Evolutionary conservation across 1,284 basidiomycete species (phyloP), one percentile per base, ranked within the genome.

Genomic region (Trametes sp.): DNA sequence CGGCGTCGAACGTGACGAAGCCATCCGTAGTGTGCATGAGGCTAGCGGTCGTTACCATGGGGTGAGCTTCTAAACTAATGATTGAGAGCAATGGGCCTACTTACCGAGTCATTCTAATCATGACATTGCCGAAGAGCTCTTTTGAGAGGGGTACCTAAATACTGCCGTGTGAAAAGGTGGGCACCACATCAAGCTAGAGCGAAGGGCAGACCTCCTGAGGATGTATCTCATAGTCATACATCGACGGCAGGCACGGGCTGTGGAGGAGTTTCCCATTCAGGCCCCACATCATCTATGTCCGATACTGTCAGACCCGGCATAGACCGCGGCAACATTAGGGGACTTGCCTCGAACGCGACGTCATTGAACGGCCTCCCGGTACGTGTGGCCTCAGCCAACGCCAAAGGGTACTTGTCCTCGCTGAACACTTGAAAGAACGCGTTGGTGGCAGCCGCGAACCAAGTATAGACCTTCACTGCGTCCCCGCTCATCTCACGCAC

Each of bases 161-260:
- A 7, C 10, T 19, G 4, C 13, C 7, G 1, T 9, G 23, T 53
- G 6, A 38, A 11, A 1, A 36, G 23, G 0, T 26, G 23, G 8
- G 3, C 5, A 23, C 24, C 11, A 14, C 13, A 46, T 8, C 2
- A 11, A 38, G n/a, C n/a, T n/a, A n/a, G n/a, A n/a, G 19, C 24
- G 41, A 6, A 7, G 26, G 7, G 53, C 67, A 2, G 57, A 57
- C 56, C 46, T 28, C 54, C 58, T 73, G 70, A 6, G 71, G 69
- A 21, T 66, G 42, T 8, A 53, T 38, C 49, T 72, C 71, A 26
- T 70, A 64, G 38, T 72, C 67, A 48, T 71, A 66, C 57, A 70
- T 69, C 1, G 65, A 46, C 9, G 69, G 68, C 16, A 68, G 23
- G 19, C 64, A 69, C 0, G 69, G 69, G 21, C 65, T 54, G 1